Evolutionary conservation across 2,329 filamentous ascomycete genomes (phyloP).

Genomic region (Emydomyces testavorans): DNA sequence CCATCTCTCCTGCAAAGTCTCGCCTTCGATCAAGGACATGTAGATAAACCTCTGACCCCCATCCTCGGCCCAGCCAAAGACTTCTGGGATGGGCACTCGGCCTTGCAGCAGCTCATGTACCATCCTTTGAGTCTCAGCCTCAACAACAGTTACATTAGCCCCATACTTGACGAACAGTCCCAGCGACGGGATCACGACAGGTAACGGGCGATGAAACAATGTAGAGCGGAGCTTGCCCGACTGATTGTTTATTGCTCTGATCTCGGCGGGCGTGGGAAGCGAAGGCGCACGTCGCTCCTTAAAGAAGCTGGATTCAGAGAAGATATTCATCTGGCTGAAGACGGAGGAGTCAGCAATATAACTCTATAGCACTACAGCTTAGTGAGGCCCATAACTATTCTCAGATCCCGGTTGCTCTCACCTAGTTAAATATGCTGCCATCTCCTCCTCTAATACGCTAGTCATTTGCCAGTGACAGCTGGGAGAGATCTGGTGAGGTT

Average conservation of each 20-base stretch:
- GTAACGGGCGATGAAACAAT: constrained; percentile 22
- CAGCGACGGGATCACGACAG: constrained; percentile 26
- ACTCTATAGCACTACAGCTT: no score
- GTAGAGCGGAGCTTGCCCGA: constrained; percentile 14
- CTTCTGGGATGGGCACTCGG: constrained; percentile 21
- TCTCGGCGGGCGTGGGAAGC: constrained; percentile 24
- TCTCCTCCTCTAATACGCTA: no score
- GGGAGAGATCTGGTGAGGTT: no score
- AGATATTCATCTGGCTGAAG: constrained; percentile 8
- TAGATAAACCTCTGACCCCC: constrained; percentile 21
- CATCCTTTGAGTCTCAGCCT: constrained; percentile 24
- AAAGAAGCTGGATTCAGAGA: constrained; percentile 19
- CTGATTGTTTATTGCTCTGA: constrained; percentile 23
- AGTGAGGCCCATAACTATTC: no score
- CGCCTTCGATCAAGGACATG: constrained; percentile 21
- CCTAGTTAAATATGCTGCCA: no score
- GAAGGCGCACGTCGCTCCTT: constrained; percentile 16
- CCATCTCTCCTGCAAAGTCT: constrained; percentile 21
- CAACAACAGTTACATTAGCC: constrained; percentile 22
- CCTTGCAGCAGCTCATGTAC: constrained; percentile 21
- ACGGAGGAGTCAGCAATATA: not conserved
- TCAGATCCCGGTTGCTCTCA: not conserved
- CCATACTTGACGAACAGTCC: constrained; percentile 31
- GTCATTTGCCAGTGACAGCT: no score
- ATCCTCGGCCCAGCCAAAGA: constrained; percentile 21